Conservation (phyloP, 2,329 filamentous ascomycete species). For the Fusarium torreyae region DNA sequence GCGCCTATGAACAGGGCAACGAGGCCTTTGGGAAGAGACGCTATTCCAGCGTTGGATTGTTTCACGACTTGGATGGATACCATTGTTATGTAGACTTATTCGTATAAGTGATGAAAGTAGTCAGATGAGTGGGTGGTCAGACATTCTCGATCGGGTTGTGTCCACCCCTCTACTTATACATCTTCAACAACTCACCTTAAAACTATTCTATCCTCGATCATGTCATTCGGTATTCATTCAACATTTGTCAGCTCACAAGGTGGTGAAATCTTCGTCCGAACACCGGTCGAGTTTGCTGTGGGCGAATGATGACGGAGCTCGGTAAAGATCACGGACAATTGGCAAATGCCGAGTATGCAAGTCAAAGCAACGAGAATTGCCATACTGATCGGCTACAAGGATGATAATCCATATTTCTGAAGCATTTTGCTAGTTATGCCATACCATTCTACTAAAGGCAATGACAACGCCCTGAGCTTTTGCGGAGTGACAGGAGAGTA, state of each 20-base stretch:
- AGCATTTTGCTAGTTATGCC: too few species aligned
- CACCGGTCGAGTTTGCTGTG: not conserved
- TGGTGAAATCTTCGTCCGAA: not conserved
- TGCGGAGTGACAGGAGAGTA: too few species aligned
- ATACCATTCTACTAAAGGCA: too few species aligned
- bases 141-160: not conserved
- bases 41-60: not conserved
- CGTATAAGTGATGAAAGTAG: not conserved
- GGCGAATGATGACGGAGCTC: not conserved
- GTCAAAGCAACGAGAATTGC: rapidly evolving
- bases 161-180: not conserved
- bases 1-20: not conserved
- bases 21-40: not conserved
- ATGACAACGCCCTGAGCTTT: too few species aligned
- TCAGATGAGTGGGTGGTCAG: not conserved
- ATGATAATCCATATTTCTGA: too few species aligned
- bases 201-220: not conserved
- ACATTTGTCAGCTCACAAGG: not conserved
- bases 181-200: not conserved
- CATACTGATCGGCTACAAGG: too few species aligned
- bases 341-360: not conserved
- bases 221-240: not conserved
- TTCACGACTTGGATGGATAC: not conserved
- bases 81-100: not conserved
- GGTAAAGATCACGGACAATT: slow-evolving; percentile 5